These are phyloP conservation scores for Aaosphaeria arxii DNA, from an alignment of 2,329 filamentous ascomycete species.

Conservation along the genomic window DNA sequence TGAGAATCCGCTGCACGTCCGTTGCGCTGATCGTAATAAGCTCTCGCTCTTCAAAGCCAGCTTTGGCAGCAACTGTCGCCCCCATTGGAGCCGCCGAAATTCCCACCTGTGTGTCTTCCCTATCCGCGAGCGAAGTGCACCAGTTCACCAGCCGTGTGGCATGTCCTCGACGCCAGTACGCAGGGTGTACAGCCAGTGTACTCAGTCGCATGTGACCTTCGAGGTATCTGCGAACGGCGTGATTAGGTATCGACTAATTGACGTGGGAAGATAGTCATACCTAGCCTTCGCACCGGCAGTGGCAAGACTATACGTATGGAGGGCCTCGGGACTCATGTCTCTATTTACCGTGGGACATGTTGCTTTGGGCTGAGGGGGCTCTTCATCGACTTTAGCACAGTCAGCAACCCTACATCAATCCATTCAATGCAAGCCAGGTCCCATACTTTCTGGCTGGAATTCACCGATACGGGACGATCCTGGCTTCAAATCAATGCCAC, in stretches of 20 bases:
- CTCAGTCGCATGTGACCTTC: conserved; percentile 15
- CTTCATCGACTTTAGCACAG: conserved; percentile 3
- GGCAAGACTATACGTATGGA: conserved; percentile 14
- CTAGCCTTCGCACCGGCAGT: conserved; percentile 20
- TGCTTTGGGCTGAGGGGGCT: neutral
- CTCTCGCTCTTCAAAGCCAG: conserved; percentile 24
- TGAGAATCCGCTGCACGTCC: conserved; percentile 1
- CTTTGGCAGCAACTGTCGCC: conserved; percentile 17
- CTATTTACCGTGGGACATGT: conserved; percentile 8
- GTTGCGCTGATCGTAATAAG: conserved; percentile 13
- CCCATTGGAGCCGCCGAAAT: conserved; percentile 25
- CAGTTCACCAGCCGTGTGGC: conserved; percentile 20
- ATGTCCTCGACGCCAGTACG: conserved; percentile 27
- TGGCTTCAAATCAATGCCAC: conserved; percentile 18
- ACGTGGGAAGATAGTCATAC: conserved; percentile 9
- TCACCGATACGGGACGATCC: conserved; percentile 14
- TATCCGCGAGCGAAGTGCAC: conserved; percentile 22
- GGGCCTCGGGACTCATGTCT: conserved; percentile 15
- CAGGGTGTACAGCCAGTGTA: conserved; percentile 19
- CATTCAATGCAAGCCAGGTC: conserved; percentile 5
- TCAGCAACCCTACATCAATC: conserved; percentile 5
- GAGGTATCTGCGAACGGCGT: conserved; percentile 7
- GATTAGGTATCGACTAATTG: neutral
- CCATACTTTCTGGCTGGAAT: conserved; percentile 17
- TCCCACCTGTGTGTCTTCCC: conserved; percentile 17